Percentiles rank a stretch among this genome's conserved stretches.
phyloP scores from a whole-genome alignment of 202 grass and related monocot species.

The Schoenoplectus tabernaemontani region DNA sequence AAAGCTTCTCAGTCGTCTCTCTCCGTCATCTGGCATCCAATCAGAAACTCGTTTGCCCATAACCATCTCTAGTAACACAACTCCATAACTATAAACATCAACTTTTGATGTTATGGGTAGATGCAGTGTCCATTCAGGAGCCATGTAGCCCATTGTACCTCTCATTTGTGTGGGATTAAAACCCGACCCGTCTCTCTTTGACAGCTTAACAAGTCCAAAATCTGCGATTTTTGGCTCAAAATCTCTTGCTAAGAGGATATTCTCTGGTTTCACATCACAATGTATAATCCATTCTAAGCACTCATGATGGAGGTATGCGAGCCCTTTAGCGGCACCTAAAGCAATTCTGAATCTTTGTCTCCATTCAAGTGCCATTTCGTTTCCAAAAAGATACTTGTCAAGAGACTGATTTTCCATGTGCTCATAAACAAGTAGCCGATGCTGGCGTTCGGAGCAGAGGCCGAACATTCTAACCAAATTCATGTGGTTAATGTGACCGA shows the following conservation, averaged over 20 bases:
- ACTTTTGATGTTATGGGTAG: slow-evolving; percentile 58
- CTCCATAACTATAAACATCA: slow-evolving; percentile 71
- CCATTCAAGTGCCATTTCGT: no score
- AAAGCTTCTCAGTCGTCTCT: slow-evolving; percentile 19
- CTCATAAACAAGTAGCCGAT: no score
- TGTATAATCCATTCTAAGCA: slow-evolving; percentile 73
- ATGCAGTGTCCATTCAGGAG: slow-evolving; percentile 51
- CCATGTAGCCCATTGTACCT: slow-evolving; percentile 68
- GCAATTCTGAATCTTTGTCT: no score
- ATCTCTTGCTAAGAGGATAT: slow-evolving; percentile 62
- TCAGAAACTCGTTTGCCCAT: slow-evolving; percentile 38
- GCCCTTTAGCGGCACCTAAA: no score
- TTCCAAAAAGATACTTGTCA: no score
- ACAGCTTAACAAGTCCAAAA: slow-evolving; percentile 56
- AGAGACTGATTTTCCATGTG: no score
- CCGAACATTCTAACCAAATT: no score
- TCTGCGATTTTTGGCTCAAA: slow-evolving; percentile 60
- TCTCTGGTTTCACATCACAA: no score
- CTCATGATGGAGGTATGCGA: no score
- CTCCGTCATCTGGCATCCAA: slow-evolving; percentile 6
- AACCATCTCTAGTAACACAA: slow-evolving; percentile 58
- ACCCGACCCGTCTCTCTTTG: slow-evolving; percentile 33
- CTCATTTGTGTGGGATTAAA: slow-evolving; percentile 58
- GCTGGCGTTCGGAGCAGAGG: no score
- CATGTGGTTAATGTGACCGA: no score